Evolutionary conservation across 2,329 filamentous ascomycete species (phyloP).

Genomic region (Penicillium crustosum): DNA sequence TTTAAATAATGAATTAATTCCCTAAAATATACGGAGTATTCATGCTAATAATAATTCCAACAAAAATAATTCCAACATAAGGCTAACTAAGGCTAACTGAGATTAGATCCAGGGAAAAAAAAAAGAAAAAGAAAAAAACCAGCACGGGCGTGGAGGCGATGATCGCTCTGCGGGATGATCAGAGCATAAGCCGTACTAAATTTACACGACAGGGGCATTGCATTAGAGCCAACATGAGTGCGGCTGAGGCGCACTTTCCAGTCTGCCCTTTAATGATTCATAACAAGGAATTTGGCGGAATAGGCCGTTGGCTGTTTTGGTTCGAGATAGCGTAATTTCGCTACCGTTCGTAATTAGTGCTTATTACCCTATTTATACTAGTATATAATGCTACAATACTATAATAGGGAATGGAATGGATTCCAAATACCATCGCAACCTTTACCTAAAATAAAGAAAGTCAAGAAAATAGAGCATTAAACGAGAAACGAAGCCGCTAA

Average conservation of each 20-base stretch:
- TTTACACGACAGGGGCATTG: conserved; percentile 16
- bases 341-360: neutral
- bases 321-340: neutral
- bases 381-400: neutral
- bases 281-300: neutral
- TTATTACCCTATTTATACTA: neutral
- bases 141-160: conserved; percentile 25
- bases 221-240: conserved; percentile 7
- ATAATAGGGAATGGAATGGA: neutral
- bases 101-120: conserved; percentile 22
- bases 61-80: conserved; percentile 15
- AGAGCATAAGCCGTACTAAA: conserved; percentile 25
- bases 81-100: conserved; percentile 16
- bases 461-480: neutral
- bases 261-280: neutral
- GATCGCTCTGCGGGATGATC: conserved; percentile 28
- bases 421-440: neutral
- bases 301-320: neutral
- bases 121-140: neutral
- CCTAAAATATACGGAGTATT: neutral
- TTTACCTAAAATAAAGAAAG: neutral
- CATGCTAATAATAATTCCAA: conserved; percentile 4
- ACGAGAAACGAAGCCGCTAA: neutral
- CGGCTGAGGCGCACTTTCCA: conserved; percentile 16
- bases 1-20: conserved; percentile 3